Evolutionary conservation across 805 yeast genomes (phyloP).

Genomic region (Candida berthetii): DNA sequence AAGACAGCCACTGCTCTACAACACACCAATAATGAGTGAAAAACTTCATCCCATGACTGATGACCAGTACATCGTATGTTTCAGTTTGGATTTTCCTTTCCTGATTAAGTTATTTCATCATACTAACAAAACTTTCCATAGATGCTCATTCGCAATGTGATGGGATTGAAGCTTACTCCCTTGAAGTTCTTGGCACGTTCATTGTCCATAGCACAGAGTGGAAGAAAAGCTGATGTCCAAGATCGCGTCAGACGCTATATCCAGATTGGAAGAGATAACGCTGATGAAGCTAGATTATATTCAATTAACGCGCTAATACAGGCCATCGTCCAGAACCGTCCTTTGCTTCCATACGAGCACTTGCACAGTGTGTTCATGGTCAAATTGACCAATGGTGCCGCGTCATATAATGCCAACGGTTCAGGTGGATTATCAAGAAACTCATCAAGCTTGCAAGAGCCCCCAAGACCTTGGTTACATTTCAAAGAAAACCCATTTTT

Average conservation of each 20-base stretch:
- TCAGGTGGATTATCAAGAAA: slow-evolving; percentile 2
- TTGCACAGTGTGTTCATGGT: not conserved
- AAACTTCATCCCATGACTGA: not conserved
- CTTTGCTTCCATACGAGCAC: not conserved
- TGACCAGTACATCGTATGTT: not conserved
- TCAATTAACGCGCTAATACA: not conserved
- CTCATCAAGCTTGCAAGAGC: not conserved
- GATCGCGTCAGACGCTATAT: slow-evolving; percentile 46
- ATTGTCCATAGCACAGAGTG: slow-evolving; percentile 42
- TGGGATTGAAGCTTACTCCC: slow-evolving; percentile 34
- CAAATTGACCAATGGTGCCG: not conserved
- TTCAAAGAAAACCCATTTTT: slow-evolving; percentile 56
- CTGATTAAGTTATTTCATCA: not conserved
- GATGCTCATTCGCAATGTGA: not conserved
- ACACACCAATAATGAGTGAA: not conserved
- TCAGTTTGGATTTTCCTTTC: too few species aligned
- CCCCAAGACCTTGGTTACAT: slow-evolving; percentile 32
- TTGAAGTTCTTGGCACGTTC: slow-evolving; percentile 48
- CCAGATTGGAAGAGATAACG: slow-evolving; percentile 31
- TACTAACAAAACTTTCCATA: not conserved
- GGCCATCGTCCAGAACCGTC: not conserved
- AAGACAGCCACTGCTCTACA: not conserved
- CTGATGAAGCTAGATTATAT: slow-evolving; percentile 29
- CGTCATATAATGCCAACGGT: not conserved
- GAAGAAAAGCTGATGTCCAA: slow-evolving; percentile 56